These are phyloP conservation scores for Wallacemonas collosoma DNA, from an alignment of 208 protist species.

Conservation along the genomic window DNA sequence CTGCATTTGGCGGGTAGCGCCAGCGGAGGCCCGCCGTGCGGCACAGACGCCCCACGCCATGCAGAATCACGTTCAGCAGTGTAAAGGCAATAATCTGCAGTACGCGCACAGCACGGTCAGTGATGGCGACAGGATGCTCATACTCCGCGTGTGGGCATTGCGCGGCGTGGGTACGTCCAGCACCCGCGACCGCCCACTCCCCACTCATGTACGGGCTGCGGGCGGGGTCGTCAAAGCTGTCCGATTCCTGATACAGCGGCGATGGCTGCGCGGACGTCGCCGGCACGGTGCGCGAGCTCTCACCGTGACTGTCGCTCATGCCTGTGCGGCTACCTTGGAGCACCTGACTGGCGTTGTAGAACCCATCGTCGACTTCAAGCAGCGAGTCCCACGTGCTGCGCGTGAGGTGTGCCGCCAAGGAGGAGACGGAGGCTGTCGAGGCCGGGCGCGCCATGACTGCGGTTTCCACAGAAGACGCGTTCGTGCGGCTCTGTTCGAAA, in stretches of 20 bases:
- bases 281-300: neutral
- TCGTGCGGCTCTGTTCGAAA: neutral
- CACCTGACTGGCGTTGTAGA: slow-evolving; percentile 6
- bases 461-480: neutral
- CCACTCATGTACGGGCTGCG: neutral
- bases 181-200: slow-evolving; percentile 12
- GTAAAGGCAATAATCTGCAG: neutral
- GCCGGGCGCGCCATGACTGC: neutral
- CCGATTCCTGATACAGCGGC: neutral
- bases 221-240: neutral
- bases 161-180: neutral
- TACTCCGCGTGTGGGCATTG: neutral
- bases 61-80: neutral
- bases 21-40: neutral
- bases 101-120: neutral
- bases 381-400: slow-evolving; percentile 16
- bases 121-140: neutral
- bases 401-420: neutral
- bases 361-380: slow-evolving; percentile 13
- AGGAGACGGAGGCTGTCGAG: slow-evolving; percentile 6
- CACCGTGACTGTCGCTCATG: slow-evolving; percentile 13
- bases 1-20: slow-evolving; percentile 9
- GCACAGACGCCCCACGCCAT: neutral
- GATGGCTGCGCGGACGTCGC: neutral
- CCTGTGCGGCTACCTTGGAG: neutral